Base-by-base conservation (phyloP, 164 flowering plant genomes). In the Annona squamosa region DNA sequence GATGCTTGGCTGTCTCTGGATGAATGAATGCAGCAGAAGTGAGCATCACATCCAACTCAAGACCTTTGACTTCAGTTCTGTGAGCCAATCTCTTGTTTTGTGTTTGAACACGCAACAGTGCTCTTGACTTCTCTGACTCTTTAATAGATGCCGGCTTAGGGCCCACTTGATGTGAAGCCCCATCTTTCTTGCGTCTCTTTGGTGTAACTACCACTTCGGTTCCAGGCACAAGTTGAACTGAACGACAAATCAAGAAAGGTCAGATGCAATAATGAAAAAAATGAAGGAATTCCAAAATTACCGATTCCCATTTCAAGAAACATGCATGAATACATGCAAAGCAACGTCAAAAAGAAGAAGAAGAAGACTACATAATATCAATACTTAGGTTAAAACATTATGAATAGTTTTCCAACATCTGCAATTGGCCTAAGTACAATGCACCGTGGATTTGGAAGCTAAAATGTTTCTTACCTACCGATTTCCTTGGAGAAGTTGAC, bases 191-290 rank as follows among this genome's bases (percentile, higher is more conserved):
- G 12, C 99, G 91, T 72, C 87, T 83, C 84, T 91, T 96, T 68
- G 98, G 97, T 73, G 95, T 92, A 77, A 96, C 98, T 45, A 91
- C 91, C 75, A 96, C 97, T 88, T 96, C 97, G 81, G 93, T 86
- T 79, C 97, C 97, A 4, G 92, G 90, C 72, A 91, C 90, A 76
- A 96, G 97, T 88, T 90, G 95, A 76, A 93, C 99, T 96, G 89
- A 46, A 68, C 71, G 70, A 72, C 73, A 82, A 82, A 37, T 19
- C 44, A 66, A 37, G 17, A 72, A 56, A 48, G 59, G 74, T 80
- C 79, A 78, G 67, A 65, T 4, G 45, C 43, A 65, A 72, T 13
- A 68, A 67, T 13, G 67, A 48, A 63, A 18, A 42, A 69, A 10
- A 71, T 3, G 17, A 45, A 71, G 48, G 64, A 4, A 7, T 7